phyloP scores from a whole-genome alignment of 495 filamentous ascomycete species.

The Penicillium samsonianum region DNA sequence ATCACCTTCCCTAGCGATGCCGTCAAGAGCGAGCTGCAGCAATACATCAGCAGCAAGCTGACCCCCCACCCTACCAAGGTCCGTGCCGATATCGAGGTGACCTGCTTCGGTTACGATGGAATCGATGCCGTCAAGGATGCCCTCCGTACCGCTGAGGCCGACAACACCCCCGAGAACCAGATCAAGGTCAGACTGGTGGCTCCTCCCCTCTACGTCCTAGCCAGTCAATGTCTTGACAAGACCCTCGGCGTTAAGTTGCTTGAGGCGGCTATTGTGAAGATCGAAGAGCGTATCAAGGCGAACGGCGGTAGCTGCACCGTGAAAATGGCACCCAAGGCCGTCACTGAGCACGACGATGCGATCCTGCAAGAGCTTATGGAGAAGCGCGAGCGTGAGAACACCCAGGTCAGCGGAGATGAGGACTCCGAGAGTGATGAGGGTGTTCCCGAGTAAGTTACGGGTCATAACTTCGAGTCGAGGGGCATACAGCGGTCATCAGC shows the following conservation, averaged over 20 bases:
- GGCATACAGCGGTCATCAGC: slow-evolving; percentile 21
- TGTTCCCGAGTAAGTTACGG: slow-evolving; percentile 45
- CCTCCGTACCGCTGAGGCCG: slow-evolving; percentile 80
- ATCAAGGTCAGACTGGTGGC: slow-evolving; percentile 97
- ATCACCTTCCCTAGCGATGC: slow-evolving; percentile 82
- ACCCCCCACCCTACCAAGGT: slow-evolving; percentile 98
- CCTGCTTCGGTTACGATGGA: slow-evolving; percentile 96
- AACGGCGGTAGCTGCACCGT: slow-evolving; percentile 78
- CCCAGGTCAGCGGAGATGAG: slow-evolving; percentile 95
- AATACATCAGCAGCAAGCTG: slow-evolving; percentile 92
- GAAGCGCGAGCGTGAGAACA: slow-evolving; percentile 97
- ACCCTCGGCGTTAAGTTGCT: slow-evolving; percentile 75
- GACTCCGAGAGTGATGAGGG: slow-evolving; percentile 88
- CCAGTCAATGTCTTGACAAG: slow-evolving; percentile 94
- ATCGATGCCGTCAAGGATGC: slow-evolving; percentile 97
- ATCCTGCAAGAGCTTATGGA: slow-evolving; percentile 97
- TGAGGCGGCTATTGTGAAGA: slow-evolving; percentile 84
- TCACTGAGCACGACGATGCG: slow-evolving; percentile 97
- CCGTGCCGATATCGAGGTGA: slow-evolving; percentile 95
- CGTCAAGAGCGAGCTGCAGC: slow-evolving; percentile 83
- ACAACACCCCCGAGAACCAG: slow-evolving; percentile 83
- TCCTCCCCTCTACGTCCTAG: slow-evolving; percentile 91
- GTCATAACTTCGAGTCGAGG: slow-evolving; percentile 16
- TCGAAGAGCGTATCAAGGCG: slow-evolving; percentile 70
- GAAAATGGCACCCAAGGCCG: slow-evolving; percentile 98